These are phyloP conservation scores for Cocos nucifera DNA, from an alignment of 176 grass and related monocot genomes.

Conservation along the genomic window DNA sequence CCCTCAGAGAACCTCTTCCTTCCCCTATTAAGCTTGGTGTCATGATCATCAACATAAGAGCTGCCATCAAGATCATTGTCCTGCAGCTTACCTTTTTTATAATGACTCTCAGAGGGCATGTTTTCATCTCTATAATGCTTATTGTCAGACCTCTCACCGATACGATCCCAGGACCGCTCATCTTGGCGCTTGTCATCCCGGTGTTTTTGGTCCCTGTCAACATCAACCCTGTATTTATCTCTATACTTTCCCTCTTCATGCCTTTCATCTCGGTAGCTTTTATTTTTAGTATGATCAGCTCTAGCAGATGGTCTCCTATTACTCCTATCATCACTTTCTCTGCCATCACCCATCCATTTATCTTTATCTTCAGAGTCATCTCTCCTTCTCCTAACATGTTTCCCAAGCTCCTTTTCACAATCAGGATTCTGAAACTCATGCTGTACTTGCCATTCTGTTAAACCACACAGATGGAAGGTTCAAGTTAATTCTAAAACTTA, in stretches of 20 bases:
- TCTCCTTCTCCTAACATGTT: slow-evolving; percentile 12
- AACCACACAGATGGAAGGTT: background rate
- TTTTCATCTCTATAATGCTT: slow-evolving; percentile 27
- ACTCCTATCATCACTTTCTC: slow-evolving; percentile 1
- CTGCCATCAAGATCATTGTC: slow-evolving; percentile 7
- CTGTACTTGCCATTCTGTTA: slow-evolving; percentile 16
- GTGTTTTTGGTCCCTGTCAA: slow-evolving; percentile 24
- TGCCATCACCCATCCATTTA: slow-evolving; percentile 20
- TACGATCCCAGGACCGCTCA: slow-evolving; percentile 11
- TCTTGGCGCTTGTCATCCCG: slow-evolving; percentile 20
- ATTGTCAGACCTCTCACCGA: slow-evolving; percentile 21
- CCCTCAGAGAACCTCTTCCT: slow-evolving; percentile 35
- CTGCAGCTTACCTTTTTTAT: slow-evolving; percentile 25
- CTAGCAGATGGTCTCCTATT: slow-evolving; percentile 6
- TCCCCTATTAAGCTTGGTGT: slow-evolving; percentile 31
- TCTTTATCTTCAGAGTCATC: slow-evolving; percentile 26
- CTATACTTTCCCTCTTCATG: slow-evolving; percentile 17
- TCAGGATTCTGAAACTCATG: slow-evolving; percentile 21
- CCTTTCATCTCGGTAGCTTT: slow-evolving; percentile 11
- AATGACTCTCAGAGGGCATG: slow-evolving; percentile 12
- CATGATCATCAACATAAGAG: slow-evolving; percentile 15
- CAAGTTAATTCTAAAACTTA: too few relatives aligned
- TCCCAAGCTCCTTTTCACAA: slow-evolving; percentile 16
- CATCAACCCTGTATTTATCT: slow-evolving; percentile 21
- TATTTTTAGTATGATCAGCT: slow-evolving; percentile 11